A percentile compares a stretch with the other conserved stretches of the same genome.
These are phyloP conservation scores for Pyrenophora graminea DNA, from an alignment of 2,329 filamentous ascomycete species.

Conservation along the genomic window DNA sequence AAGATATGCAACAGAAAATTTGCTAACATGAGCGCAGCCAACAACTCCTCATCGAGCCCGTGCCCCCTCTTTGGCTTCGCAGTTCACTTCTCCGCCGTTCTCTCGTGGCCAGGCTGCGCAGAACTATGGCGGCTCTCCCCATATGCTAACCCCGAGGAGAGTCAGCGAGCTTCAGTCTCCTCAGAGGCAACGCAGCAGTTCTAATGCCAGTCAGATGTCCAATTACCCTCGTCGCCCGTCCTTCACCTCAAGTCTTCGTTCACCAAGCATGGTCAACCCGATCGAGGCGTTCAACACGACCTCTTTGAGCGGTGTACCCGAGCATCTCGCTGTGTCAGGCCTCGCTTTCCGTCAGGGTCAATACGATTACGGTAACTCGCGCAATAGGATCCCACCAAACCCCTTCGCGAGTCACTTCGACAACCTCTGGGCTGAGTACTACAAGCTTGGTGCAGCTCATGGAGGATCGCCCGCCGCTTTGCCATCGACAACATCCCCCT, in stretches of 20 bases:
- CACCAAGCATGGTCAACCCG: slow-evolving; percentile 3
- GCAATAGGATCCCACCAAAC: slow-evolving; percentile 16
- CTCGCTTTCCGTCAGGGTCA: slow-evolving; percentile 33
- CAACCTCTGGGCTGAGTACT: slow-evolving; percentile 24
- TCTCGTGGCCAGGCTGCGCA: neutral
- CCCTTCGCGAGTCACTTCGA: slow-evolving; percentile 25
- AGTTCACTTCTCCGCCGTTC: slow-evolving; percentile 1
- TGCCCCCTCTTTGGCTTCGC: neutral
- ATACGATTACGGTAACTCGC: slow-evolving; percentile 11
- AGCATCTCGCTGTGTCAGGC: slow-evolving; percentile 28
- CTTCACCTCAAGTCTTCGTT: slow-evolving; percentile 5
- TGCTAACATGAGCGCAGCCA: slow-evolving; percentile 2
- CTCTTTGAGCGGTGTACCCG: slow-evolving; percentile 23
- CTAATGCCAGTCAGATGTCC: slow-evolving; percentile 5
- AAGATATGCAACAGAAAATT: neutral
- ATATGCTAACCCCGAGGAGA: slow-evolving; percentile 1
- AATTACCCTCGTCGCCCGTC: slow-evolving; percentile 4
- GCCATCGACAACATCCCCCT: slow-evolving; percentile 5
- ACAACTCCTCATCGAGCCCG: slow-evolving; percentile 10
- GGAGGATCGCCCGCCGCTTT: slow-evolving; percentile 8
- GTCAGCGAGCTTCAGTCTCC: neutral
- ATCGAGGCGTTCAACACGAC: neutral
- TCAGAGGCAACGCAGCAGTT: slow-evolving; percentile 4
- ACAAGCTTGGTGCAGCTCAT: slow-evolving; percentile 23
- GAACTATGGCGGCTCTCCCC: slow-evolving; percentile 9